Evolutionary conservation across 345 rosid species (phyloP).

Genomic region (Melaleuca quinquenervia): DNA sequence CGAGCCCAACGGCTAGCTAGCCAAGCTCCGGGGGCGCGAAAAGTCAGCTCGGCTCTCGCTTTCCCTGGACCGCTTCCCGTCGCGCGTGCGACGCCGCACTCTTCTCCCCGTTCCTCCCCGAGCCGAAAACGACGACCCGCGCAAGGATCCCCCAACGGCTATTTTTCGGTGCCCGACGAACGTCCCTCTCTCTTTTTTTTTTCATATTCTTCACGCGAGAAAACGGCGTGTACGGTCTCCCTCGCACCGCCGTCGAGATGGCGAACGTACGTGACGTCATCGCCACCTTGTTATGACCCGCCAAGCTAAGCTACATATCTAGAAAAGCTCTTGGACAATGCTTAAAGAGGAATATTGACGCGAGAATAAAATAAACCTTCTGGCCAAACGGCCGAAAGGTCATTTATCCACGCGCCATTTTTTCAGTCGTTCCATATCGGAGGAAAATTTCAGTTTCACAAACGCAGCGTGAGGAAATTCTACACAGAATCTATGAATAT

Average conservation of each 20-base stretch:
- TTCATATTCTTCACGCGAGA: background rate
- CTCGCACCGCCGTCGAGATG: background rate
- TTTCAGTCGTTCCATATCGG: background rate
- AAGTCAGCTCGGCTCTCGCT: background rate
- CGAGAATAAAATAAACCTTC: too few species aligned
- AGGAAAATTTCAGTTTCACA: background rate
- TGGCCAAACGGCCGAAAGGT: too few species aligned
- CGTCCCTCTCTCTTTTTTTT: background rate
- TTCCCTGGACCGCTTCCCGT: background rate
- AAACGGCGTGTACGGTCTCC: background rate
- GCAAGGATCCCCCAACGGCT: background rate
- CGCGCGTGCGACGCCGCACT: background rate
- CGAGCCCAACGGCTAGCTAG: too few species aligned
- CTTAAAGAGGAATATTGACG: background rate
- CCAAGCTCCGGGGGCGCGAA: background rate
- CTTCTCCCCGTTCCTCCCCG: background rate
- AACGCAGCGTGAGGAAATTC: too few species aligned
- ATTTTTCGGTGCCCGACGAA: background rate
- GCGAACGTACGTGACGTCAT: background rate
- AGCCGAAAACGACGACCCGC: background rate
- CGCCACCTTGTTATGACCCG: background rate
- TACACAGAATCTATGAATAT: too few species aligned
- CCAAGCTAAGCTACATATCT: background rate
- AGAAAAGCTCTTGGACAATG: background rate
- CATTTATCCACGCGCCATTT: background rate